Evolutionary conservation across 2,329 filamentous ascomycete genomes (phyloP), one percentile per base, ranked within the genome.

Genomic region (Aspergillus glaucus): DNA sequence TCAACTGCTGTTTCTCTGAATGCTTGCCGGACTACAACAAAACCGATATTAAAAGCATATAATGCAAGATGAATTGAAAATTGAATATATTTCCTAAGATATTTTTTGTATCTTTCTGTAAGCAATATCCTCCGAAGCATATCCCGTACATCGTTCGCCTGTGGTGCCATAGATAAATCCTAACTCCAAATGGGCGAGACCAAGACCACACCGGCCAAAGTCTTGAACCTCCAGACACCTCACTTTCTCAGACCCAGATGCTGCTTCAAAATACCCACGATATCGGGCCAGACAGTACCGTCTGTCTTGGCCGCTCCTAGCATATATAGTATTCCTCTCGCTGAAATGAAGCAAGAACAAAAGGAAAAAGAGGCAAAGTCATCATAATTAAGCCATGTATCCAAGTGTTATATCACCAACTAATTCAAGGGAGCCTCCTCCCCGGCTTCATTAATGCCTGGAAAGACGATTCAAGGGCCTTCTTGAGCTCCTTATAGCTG

Each of bases 401-500:
- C 32, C 30, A 36, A 17, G 7, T 7, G 26, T 26, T 19, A 34
- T 22, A 21, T 21, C 8, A 44, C 12, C n/a, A 22, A 45, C 7
- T 6, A 24, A 4, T 15, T 56, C 56, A 70, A 51, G 66, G 64
- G 54, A 67, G 55, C 52, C 70, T 63, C 53, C 67, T 62, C 15
- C 59, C 51, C 22, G 68, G 65, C 58, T 76, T 76, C 54, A 75
- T 56, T 48, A 84, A 64, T 47, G 84, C 81, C 62, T 78, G 75
- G 65, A 83, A 85, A 8, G 80, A 78, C 30, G 74, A 75, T 57
- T 85, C 82, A 30, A 84, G 65, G 3, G 75, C 79, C 50, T 81
- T 74, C 71, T 84, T 94, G 53, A 98, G 70, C 68, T 97, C 93
- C 67, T 88, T 88, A 67, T 94, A 98, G 56, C 82, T 92, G 51